These are phyloP conservation scores for Cicer judaicum DNA, from an alignment of 306 rosid species.

Conservation along the genomic window DNA sequence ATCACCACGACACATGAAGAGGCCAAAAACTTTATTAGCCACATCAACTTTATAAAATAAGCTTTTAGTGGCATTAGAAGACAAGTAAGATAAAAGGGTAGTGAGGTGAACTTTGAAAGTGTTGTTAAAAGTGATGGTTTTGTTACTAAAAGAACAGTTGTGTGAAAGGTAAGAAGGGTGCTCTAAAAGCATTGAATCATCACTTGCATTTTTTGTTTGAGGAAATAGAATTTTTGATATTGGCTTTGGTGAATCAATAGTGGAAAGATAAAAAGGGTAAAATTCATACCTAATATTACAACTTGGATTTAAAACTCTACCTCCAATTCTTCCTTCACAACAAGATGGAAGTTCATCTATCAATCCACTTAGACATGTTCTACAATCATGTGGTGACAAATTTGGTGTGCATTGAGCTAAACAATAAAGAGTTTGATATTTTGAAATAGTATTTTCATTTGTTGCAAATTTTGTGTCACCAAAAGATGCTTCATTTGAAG, in stretches of 20 bases:
- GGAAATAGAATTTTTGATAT: conserved; percentile 5
- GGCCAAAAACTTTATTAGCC: neutral
- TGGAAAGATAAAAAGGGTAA: conserved; percentile 27
- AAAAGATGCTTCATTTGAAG: conserved; percentile 6
- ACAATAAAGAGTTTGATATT: conserved; percentile 27
- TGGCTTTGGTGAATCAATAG: neutral
- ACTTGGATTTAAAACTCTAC: conserved; percentile 29
- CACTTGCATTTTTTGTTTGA: neutral
- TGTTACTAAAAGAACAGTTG: conserved; percentile 17
- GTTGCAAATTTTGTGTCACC: conserved; percentile 1
- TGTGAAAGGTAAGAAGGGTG: conserved; percentile 19
- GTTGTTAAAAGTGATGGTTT: neutral
- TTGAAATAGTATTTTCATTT: neutral
- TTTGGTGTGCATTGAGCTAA: conserved; percentile 31
- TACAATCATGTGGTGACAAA: conserved; percentile 15
- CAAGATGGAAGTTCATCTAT: neutral
- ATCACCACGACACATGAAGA: conserved; percentile 47
- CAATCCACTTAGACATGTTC: neutral
- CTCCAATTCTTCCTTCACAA: conserved; percentile 31
- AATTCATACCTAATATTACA: conserved; percentile 33
- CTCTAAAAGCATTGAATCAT: neutral
- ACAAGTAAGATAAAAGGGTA: conserved; percentile 33
- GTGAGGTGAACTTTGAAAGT: neutral
- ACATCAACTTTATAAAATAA: neutral
- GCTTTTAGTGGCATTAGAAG: conserved; percentile 34